phyloP scores from a whole-genome alignment of 257 asterid genomes.

The Nicotiana tomentosiformis region DNA sequence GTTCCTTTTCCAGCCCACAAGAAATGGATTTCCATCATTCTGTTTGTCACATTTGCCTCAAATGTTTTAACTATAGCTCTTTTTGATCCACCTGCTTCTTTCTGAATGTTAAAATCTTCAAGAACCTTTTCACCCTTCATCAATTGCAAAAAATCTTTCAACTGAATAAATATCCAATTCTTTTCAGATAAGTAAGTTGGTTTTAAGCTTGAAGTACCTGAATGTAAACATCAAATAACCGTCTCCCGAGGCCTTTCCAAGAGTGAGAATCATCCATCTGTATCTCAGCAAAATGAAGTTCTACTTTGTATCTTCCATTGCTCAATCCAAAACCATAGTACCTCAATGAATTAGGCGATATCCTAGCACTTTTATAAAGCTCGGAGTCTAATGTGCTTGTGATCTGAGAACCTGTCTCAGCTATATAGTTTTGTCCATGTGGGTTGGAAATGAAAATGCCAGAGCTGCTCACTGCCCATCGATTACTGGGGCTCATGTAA shows the following conservation, averaged over 20 bases:
- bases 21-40: constrained; percentile 48
- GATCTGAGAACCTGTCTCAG: constrained; percentile 47
- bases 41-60: constrained; percentile 46
- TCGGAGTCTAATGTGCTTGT: constrained; percentile 49
- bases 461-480: constrained; percentile 55
- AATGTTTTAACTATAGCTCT: constrained; percentile 40
- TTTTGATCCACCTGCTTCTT: constrained; percentile 53
- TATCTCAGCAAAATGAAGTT: constrained; percentile 65
- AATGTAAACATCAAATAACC: constrained; percentile 47
- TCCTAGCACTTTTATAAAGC: constrained; percentile 47
- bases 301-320: constrained; percentile 38
- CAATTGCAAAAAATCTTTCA: neutral
- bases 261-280: constrained; percentile 45
- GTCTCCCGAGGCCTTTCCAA: constrained; percentile 58
- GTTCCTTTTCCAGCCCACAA: constrained; percentile 64
- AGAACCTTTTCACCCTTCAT: constrained; percentile 44
- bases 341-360: constrained; percentile 46
- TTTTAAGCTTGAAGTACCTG: constrained; percentile 30
- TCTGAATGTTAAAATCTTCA: constrained; percentile 40
- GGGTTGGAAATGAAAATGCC: constrained; percentile 50
- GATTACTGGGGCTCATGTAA: constrained; percentile 30
- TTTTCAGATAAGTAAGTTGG: neutral
- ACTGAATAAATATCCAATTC: neutral
- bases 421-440: constrained; percentile 28
- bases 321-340: constrained; percentile 56